These are phyloP conservation scores for Ustilago trichophora DNA, from an alignment of 1,284 basidiomycete genomes.

Conservation along the genomic window DNA sequence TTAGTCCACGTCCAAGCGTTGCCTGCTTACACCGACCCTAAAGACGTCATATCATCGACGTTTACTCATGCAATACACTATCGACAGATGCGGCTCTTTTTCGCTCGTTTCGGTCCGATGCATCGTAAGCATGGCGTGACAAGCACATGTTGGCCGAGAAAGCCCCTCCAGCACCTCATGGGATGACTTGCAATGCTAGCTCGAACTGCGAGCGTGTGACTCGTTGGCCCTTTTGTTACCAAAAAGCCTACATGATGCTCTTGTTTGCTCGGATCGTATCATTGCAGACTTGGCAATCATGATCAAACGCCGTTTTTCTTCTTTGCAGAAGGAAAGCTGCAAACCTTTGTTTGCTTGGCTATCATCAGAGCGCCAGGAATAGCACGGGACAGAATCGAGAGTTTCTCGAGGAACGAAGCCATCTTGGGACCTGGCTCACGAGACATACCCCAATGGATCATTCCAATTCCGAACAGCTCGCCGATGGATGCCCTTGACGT, in stretches of 20 bases:
- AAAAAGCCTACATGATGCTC: no score
- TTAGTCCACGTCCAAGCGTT: not conserved
- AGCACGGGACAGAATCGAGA: not conserved
- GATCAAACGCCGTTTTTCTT: not conserved
- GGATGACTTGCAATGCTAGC: no score
- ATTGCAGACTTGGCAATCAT: not conserved
- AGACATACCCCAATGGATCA: conserved; percentile 37
- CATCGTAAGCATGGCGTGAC: not conserved
- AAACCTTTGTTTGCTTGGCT: not conserved
- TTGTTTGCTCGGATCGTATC: not conserved
- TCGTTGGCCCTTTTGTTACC: not conserved
- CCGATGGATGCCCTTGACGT: conserved; percentile 1
- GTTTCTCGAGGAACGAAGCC: conserved; percentile 1
- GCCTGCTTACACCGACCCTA: not conserved
- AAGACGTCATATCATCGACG: conserved; percentile 10
- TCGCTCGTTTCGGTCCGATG: conserved; percentile 1
- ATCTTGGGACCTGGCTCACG: conserved; percentile 2
- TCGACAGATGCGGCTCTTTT: conserved; percentile 17
- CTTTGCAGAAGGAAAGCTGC: not conserved
- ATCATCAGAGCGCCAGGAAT: not conserved
- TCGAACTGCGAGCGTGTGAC: no score
- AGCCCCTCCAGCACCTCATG: not conserved
- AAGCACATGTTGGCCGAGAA: not conserved
- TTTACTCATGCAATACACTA: not conserved
- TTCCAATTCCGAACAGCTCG: conserved; percentile 4